phyloP scores from a whole-genome alignment of 2,329 filamentous ascomycete genomes.

The Hawksworthiomyces lignivorus region DNA sequence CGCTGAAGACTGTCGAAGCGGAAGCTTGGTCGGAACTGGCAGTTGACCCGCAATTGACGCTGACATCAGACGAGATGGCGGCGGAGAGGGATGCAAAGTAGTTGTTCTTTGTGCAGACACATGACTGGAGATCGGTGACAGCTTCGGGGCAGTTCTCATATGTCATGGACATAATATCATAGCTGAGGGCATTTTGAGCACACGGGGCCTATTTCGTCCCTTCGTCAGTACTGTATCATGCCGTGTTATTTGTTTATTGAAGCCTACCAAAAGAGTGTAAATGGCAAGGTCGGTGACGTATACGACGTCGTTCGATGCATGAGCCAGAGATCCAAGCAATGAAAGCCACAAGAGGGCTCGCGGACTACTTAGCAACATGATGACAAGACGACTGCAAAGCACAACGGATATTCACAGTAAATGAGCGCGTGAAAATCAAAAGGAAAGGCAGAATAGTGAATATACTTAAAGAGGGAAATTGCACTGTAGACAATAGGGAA shows the following conservation, averaged over 20 bases:
- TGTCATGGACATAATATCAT: constrained; percentile 36
- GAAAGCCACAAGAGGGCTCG: constrained; percentile 9
- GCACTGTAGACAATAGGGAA: too few species aligned
- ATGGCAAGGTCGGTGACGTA: constrained; percentile 38
- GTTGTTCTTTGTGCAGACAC: constrained; percentile 43
- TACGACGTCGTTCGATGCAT: constrained; percentile 19
- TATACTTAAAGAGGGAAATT: too few species aligned
- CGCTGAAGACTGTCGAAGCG: constrained; percentile 34
- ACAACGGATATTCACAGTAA: too few species aligned
- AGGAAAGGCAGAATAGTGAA: not conserved
- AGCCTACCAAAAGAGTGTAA: constrained; percentile 32
- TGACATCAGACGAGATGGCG: constrained; percentile 31
- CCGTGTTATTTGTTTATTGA: not conserved
- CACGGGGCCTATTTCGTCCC: constrained; percentile 39
- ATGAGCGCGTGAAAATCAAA: too few species aligned
- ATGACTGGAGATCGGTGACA: constrained; percentile 39
- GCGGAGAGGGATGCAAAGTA: constrained; percentile 31
- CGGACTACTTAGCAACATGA: not conserved
- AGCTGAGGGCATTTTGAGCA: constrained; percentile 36
- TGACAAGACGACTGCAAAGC: too few species aligned
- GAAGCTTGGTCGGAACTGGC: constrained; percentile 43
- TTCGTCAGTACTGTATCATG: not conserved
- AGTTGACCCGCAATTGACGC: constrained; percentile 35
- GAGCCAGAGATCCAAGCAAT: constrained; percentile 1
- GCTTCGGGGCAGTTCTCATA: constrained; percentile 34